These are phyloP conservation scores for Lecanoromycetidae sp. DNA, from an alignment of 2,329 filamentous ascomycete genomes.

Conservation along the genomic window DNA sequence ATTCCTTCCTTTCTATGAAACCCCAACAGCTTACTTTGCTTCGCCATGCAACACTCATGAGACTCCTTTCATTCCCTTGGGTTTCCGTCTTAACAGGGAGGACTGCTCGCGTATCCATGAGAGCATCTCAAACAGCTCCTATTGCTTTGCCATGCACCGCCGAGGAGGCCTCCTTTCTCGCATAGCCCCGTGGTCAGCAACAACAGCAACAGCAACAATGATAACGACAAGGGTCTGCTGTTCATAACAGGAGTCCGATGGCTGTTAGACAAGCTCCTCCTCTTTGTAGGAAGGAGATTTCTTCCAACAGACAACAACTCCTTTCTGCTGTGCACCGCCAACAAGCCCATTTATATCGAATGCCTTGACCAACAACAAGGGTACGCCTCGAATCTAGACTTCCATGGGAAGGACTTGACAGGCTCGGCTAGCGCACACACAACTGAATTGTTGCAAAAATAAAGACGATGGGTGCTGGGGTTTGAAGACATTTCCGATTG, in stretches of 20 bases:
- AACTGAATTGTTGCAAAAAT: neutral
- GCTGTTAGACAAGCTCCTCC: neutral
- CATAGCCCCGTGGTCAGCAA: neutral
- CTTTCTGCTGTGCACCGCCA: neutral
- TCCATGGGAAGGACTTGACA: neutral
- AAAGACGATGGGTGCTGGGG: neutral
- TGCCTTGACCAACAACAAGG: neutral
- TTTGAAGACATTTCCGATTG: no score
- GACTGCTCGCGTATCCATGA: no score
- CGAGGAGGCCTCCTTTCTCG: neutral
- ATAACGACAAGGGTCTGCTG: neutral
- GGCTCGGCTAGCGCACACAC: neutral
- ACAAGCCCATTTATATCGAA: neutral
- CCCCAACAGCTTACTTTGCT: neutral
- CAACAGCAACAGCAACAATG: no score
- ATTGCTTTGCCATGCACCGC: neutral
- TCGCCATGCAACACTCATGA: neutral
- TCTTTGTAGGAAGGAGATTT: no score
- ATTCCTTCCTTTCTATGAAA: no score
- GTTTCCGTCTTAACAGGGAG: no score
- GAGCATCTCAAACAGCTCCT: neutral
- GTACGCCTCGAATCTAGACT: neutral
- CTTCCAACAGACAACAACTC: neutral
- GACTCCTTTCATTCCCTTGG: neutral
- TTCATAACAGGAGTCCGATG: neutral